A percentile compares a stretch with the other conserved stretches of the same genome.
These are phyloP conservation scores for Diaporthe destruens DNA, from an alignment of 2,329 filamentous ascomycete genomes.

Conservation along the genomic window DNA sequence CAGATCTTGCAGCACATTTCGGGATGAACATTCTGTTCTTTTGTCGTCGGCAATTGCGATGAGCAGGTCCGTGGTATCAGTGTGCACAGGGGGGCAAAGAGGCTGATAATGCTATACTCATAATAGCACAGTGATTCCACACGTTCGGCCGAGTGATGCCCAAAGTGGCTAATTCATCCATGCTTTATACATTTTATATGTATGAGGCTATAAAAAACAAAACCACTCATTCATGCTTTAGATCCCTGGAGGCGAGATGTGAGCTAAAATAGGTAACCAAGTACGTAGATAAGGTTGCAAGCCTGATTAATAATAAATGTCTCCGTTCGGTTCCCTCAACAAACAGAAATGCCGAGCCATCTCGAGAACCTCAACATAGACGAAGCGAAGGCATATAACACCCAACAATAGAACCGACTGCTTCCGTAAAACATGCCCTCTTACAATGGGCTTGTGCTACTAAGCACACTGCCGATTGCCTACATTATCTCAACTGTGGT, in stretches of 20 bases:
- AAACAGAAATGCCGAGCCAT: neutral
- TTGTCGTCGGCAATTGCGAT: neutral
- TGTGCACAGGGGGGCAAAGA: neutral
- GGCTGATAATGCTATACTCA: neutral
- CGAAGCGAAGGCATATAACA: neutral
- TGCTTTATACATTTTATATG: no score
- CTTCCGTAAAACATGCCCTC: neutral
- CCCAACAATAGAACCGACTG: no score
- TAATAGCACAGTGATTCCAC: neutral
- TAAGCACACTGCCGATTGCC: neutral
- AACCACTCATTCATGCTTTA: neutral
- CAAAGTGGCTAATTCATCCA: neutral
- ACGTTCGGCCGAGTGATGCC: neutral
- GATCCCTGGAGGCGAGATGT: neutral
- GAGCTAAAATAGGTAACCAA: neutral
- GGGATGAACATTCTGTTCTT: no score
- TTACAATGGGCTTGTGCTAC: neutral
- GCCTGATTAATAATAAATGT: no score
- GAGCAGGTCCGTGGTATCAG: neutral
- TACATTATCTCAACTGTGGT: conserved; percentile 11
- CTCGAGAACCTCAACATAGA: neutral
- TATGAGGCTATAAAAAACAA: no score
- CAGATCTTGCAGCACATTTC: neutral
- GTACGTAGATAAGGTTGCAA: neutral
- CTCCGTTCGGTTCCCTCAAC: neutral